Evolutionary conservation across 257 asterid species (phyloP), one percentile per base, ranked within the genome.

Genomic region (Perilla frutescens): DNA sequence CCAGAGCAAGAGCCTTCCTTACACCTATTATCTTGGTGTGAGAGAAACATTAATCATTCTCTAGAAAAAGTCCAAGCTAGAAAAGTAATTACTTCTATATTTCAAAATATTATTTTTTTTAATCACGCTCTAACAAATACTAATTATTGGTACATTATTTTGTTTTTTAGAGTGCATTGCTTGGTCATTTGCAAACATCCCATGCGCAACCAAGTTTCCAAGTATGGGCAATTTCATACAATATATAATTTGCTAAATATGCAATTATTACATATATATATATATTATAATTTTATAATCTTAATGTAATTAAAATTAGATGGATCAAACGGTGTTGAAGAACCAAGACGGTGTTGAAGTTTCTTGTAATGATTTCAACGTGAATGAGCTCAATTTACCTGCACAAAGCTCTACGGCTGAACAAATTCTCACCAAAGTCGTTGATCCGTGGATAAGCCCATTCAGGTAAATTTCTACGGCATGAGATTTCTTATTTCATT

Each of bases 21-120:
- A 61, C 87, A 88, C 45, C 87, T 86, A 13, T 81, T 86, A n/a
- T 62, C 82, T 12, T 88, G 90, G 95, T 84, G 87, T 64, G 91
- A 86, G 77, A 80, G 82, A 56, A 86, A 88, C 70, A 71, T 86
- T 12, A 55, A 71, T 7, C 73, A 34, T 4, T 83, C 95, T 54
- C 10, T 84, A 7, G 79, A 81, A 43, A 81, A 49, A 80, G 61
- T 77, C 47, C 2, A 36, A 41, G 81, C 80, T 10, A 68, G 70
- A 80, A 84, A 84, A 69, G 89, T 20, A 20, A 20, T 20, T 20
- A 20, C 26, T 20, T 20, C 26, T 20, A 29, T 50, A 2, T 34
- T 34, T 34, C 37, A 34, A 34, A 26, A 5, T 47, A 34, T 0
- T 5, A 3, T 32, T 1, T 62, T 10, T 40, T 32, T 6, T 5